A percentile compares a stretch with the other conserved stretches of the same genome.
Evolutionary conservation across 208 protist genomes (phyloP).

Genomic region (Angomonas ambiguus): DNA sequence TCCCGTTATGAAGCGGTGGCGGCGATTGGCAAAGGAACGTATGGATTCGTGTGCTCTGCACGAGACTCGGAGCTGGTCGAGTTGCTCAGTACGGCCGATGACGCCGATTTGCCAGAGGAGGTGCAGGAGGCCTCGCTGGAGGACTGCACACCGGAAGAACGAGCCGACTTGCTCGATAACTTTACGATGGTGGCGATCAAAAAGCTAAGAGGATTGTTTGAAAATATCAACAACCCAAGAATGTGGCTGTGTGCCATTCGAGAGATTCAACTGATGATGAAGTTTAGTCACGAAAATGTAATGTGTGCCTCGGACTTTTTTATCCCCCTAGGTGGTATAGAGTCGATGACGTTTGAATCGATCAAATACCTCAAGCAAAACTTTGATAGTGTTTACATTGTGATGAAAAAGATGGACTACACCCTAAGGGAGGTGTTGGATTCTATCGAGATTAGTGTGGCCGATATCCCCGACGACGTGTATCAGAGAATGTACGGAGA

Average conservation of each 20-base stretch:
- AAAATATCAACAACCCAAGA: conserved; percentile 58
- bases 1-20: conserved; percentile 64
- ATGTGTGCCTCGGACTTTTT: conserved; percentile 78
- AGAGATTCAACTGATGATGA: conserved; percentile 82
- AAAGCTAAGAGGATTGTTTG: conserved; percentile 72
- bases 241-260: conserved; percentile 84
- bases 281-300: conserved; percentile 79
- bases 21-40: conserved; percentile 66
- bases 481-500: background rate
- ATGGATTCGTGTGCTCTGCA: conserved; percentile 76
- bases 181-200: conserved; percentile 74
- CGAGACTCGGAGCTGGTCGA: conserved; percentile 66
- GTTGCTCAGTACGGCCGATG: conserved; percentile 19
- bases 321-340: conserved; percentile 71
- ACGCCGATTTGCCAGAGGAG: conserved; percentile 3
- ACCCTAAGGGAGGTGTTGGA: conserved; percentile 83
- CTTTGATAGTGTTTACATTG: conserved; percentile 84
- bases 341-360: conserved; percentile 65
- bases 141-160: conserved; percentile 36
- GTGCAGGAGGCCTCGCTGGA: conserved; percentile 40
- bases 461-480: conserved; percentile 16
- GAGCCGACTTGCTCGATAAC: conserved; percentile 49
- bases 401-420: conserved; percentile 89
- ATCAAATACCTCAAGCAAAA: conserved; percentile 38
- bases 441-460: conserved; percentile 26